Percentiles rank a stretch among this genome's conserved stretches.
These are phyloP conservation scores for Onygenales sp. DNA, from an alignment of 2,329 filamentous ascomycete genomes.

Conservation along the genomic window DNA sequence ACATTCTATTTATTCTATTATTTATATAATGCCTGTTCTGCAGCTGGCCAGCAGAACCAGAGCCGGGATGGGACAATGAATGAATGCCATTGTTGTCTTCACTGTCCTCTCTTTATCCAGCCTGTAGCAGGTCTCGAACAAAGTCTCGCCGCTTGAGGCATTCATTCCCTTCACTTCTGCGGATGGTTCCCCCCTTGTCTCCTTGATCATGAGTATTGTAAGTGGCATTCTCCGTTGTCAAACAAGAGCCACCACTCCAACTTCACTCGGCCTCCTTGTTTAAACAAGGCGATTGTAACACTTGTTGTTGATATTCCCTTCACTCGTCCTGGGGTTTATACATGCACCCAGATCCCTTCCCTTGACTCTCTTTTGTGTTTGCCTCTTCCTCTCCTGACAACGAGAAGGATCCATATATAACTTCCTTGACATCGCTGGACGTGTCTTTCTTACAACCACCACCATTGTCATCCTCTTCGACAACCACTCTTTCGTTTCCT, in stretches of 20 bases:
- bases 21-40: not conserved
- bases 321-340: not conserved
- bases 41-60: not conserved
- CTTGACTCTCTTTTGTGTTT: not conserved
- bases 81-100: conserved; percentile 1
- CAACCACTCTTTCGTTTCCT: not conserved
- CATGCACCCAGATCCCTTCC: not conserved
- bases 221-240: too few relatives aligned
- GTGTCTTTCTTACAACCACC: conserved; percentile 3
- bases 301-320: not conserved
- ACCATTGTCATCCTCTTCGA: not conserved
- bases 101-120: not conserved
- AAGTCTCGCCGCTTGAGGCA: too few relatives aligned
- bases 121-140: not conserved
- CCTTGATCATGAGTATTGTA: too few relatives aligned
- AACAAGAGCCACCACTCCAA: too few relatives aligned
- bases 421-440: conserved; percentile 3
- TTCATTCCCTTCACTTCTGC: not conserved
- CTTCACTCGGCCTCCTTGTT: too few relatives aligned
- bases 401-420: conserved; percentile 3
- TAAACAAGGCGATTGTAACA: too few relatives aligned
- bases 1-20: not conserved
- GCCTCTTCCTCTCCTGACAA: not conserved
- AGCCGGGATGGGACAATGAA: not conserved
- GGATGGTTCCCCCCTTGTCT: not conserved